phyloP scores from a whole-genome alignment of 768 basidiomycete species.

The Tricholoma terreum region DNA sequence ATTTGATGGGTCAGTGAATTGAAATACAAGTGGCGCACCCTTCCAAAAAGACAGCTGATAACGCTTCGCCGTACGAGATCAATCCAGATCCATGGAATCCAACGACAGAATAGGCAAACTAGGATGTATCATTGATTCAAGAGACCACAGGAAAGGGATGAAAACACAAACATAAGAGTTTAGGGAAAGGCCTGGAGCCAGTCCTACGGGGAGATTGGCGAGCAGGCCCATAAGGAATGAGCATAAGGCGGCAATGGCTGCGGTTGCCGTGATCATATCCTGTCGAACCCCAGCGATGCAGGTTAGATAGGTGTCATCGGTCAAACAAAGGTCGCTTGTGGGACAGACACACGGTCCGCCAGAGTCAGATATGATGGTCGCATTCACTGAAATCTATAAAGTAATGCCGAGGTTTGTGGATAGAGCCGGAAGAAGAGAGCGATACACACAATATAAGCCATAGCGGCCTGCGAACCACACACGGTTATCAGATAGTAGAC shows the following conservation, averaged over 20 bases:
- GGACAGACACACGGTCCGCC: conserved; percentile 83
- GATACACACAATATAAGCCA: conserved; percentile 74
- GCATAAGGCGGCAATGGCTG: conserved; percentile 70
- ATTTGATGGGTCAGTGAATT: conserved; percentile 1
- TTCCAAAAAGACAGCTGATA: conserved; percentile 85
- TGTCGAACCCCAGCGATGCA: conserved; percentile 63
- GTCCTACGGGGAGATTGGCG: conserved; percentile 86
- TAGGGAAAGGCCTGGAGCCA: conserved; percentile 83
- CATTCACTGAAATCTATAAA: conserved; percentile 78
- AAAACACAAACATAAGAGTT: conserved; percentile 67
- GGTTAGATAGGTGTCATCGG: conserved; percentile 49
- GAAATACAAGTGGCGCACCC: conserved; percentile 46
- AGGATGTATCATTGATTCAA: conserved; percentile 1
- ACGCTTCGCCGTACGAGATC: conserved; percentile 74
- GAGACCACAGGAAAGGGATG: background rate
- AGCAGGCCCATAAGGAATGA: conserved; percentile 81
- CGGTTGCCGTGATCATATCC: conserved; percentile 82
- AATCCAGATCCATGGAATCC: conserved; percentile 76
- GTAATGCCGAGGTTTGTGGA: conserved; percentile 4
- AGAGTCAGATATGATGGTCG: conserved; percentile 68
- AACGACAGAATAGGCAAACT: conserved; percentile 89
- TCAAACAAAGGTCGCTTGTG: conserved; percentile 49
- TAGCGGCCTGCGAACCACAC: conserved; percentile 51
- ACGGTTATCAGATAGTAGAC: conserved; percentile 1
- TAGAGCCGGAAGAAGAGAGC: background rate